Conservation (phyloP, 169 alveolate genomes). For the Plasmodium yoelii region DNA sequence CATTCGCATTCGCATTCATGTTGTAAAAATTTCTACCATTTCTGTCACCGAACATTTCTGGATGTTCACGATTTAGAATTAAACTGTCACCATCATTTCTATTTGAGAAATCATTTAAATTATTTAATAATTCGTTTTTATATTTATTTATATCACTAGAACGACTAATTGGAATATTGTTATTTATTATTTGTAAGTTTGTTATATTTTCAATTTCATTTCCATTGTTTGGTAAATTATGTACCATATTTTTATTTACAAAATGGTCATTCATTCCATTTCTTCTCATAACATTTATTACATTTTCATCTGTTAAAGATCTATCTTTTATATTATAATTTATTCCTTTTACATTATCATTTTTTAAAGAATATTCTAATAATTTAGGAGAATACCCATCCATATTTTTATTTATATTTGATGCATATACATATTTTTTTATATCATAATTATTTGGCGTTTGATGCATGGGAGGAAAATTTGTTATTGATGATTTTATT, state of each 20-base stretch:
- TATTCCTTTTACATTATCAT: not conserved
- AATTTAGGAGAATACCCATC: not conserved
- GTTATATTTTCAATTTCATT: conserved; percentile 22
- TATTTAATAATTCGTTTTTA: conserved; percentile 16
- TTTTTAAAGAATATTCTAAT: not conserved
- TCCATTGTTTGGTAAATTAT: not conserved
- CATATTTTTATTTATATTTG: not conserved
- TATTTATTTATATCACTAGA: conserved; percentile 11
- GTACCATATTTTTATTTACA: not conserved
- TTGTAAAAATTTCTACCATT: not conserved
- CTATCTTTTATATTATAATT: not conserved
- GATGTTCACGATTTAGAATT: not conserved
- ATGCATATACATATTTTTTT: conserved; percentile 3
- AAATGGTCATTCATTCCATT: not conserved
- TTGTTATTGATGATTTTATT: conserved; percentile 1
- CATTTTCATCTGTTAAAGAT: not conserved
- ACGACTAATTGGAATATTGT: conserved; percentile 25
- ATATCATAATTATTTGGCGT: conserved; percentile 20
- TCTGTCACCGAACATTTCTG: not conserved
- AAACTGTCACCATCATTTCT: conserved; percentile 1
- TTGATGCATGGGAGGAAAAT: not conserved
- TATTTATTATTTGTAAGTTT: conserved; percentile 43
- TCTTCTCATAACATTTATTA: not conserved
- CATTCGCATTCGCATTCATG: not conserved
- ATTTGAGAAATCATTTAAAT: conserved; percentile 5